Percentiles rank a stretch among this genome's conserved stretches.
Evolutionary conservation across 2,329 filamentous ascomycete genomes (phyloP).

Genomic region (Cercospora berteroae): DNA sequence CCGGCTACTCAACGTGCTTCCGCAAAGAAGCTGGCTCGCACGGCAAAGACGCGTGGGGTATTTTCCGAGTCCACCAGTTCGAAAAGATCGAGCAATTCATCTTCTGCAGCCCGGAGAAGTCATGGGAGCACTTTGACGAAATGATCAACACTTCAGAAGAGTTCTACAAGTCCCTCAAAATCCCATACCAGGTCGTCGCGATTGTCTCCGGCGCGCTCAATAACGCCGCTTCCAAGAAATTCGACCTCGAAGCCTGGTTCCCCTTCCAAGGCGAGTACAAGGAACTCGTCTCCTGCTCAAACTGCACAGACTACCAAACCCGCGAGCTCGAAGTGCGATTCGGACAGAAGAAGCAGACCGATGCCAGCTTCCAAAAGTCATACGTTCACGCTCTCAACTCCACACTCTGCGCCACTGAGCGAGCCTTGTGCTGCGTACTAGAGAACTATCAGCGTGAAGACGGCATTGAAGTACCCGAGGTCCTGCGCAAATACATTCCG

Average conservation of each 20-base stretch:
- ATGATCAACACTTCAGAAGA: conserved; percentile 92
- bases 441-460: conserved; percentile 96
- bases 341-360: conserved; percentile 81
- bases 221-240: conserved; percentile 87
- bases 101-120: conserved; percentile 80
- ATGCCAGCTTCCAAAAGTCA: conserved; percentile 71
- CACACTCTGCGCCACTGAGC: conserved; percentile 84
- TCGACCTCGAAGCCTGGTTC: conserved; percentile 94
- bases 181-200: conserved; percentile 87
- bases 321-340: conserved; percentile 90
- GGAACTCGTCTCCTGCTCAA: conserved; percentile 93
- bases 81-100: conserved; percentile 88
- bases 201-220: conserved; percentile 97
- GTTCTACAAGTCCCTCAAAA: conserved; percentile 85
- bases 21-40: conserved; percentile 91
- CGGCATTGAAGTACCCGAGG: conserved; percentile 76
- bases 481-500: conserved; percentile 83
- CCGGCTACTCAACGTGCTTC: conserved; percentile 93
- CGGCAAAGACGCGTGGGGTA: conserved; percentile 92
- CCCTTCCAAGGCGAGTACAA: conserved; percentile 97
- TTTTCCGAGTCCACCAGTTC: conserved; percentile 97
- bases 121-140: conserved; percentile 87
- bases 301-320: conserved; percentile 97
- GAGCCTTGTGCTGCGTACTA: conserved; percentile 88
- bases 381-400: conserved; percentile 94